Evolutionary conservation across 1,284 basidiomycete species (phyloP).

Genomic region (Thecaphora thlaspeos): DNA sequence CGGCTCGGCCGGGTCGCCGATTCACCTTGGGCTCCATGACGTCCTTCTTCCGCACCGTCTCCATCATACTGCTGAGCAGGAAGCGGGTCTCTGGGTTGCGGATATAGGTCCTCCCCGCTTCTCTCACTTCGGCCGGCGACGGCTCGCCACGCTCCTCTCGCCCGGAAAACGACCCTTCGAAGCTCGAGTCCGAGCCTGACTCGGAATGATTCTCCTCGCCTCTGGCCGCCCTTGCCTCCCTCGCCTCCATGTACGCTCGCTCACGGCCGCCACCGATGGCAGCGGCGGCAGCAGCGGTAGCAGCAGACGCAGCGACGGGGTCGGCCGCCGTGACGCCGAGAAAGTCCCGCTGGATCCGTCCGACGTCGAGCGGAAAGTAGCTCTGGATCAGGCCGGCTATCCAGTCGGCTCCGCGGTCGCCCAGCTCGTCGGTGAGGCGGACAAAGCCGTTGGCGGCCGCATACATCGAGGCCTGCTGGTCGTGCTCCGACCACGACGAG

Average conservation of each 20-base stretch:
- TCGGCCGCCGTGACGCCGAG: conserved; percentile 4
- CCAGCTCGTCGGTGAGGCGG: conserved; percentile 12
- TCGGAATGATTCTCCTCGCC: conserved; percentile 8
- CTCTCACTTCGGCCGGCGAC: not conserved
- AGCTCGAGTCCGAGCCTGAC: conserved; percentile 18
- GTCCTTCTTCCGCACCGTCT: conserved; percentile 15
- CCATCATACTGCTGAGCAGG: conserved; percentile 15
- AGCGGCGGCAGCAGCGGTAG: no score
- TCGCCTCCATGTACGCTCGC: no score
- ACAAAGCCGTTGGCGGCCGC: conserved; percentile 28
- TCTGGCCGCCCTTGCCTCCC: not conserved
- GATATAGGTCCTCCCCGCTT: not conserved
- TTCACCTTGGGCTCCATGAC: conserved; percentile 8
- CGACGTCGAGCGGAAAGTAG: conserved; percentile 27
- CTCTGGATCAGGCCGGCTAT: conserved; percentile 26
- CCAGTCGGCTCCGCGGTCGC: conserved; percentile 21
- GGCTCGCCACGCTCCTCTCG: conserved; percentile 1
- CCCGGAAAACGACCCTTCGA: conserved; percentile 10
- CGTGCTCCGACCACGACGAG: conserved; percentile 20
- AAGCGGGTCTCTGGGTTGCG: conserved; percentile 6
- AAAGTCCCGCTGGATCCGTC: conserved; percentile 18
- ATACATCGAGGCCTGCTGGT: conserved; percentile 30
- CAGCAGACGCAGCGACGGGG: no score
- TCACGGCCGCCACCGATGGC: no score
- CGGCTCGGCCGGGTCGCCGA: conserved; percentile 2